Base-by-base conservation (phyloP, 1,284 basidiomycete species). In the Omphalotus olearius region DNA sequence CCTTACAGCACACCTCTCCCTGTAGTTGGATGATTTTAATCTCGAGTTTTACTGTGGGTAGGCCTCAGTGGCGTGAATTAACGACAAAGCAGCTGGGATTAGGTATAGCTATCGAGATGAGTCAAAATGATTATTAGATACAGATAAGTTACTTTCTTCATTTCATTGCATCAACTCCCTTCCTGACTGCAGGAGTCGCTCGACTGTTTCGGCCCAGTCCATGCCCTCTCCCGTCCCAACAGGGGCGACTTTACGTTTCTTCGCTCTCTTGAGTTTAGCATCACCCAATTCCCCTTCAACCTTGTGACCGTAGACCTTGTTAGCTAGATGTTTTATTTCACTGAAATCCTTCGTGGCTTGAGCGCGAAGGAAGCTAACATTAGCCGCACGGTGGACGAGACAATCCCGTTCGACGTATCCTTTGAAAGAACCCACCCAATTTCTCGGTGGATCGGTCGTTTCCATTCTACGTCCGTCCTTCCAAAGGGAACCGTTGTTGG, bases 281-380 rank as follows among this genome's bases (percentile, higher is more conserved):
- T 53, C 51, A n/a, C 67, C 68, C 28, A 66, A 59, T 5, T 39
- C 36, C 18, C 66, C 70, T n/a, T 59, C 59, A 51, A 65, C 69
- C 52, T 68, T 69, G 52, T 64, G 64, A 10, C 78, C 75, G 42
- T 69, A 71, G 9, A 62, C 73, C 49, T 72, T 69, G 64, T 78
- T 76, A 5, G 83, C 82, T 13, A 90, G 73, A 36, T 77, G 72
- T 62, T 79, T 82, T 53, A 92, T 75, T 65, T 90, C 84, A 2
- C 73, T 75, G 51, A 85, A 76, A 60, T 88, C 82, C 11, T 70
- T 68, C 7, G 83, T 84, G 3, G 85, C 83, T 66, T 92, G 90
- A 2, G 89, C 90, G 25, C 78, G 73, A 37, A 92, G 69, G 70
- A 86, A 92, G 1, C 74, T 74, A 2, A 80, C 77, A 46, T 73